Base-by-base conservation (phyloP, 176 grass and related monocot species). In the Areca catechu region DNA sequence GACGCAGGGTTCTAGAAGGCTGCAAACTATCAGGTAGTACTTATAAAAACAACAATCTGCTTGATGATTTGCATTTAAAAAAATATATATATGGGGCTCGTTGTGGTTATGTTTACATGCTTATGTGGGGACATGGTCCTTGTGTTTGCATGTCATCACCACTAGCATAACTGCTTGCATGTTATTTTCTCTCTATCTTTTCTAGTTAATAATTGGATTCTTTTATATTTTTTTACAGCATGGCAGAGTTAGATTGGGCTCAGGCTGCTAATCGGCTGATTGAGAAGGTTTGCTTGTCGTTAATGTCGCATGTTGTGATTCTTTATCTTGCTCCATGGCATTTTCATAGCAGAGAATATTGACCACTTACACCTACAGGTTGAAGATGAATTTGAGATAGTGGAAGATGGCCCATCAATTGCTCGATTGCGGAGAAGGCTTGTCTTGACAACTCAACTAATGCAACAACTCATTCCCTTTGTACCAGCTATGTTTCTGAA, bases 201-300 rank as follows among this genome's bases (percentile, higher is more conserved):
- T 29, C 43, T 61, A 47, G 30, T 50, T 66, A 28, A 12, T 43
- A 77, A 28, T 29, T 20, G 80, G 54, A 74, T 56, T 53, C 29
- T 34, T 50, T 74, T 29, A 77, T 78, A 43, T 52, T 43, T 43
- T 25, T 49, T 71, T 63, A 64, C 83, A 97, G 92, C 63, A 58
- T 75, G 24, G 71, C 19, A 3, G 92, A 91, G 61, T 60, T 85
- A 65, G 80, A 84, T 54, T 97, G 92, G 92, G 83, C 86, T 76
- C 85, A 77, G 60, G 73, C 83, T 82, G 71, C 80, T 62, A 88
- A 85, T 77, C 82, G 92, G 73, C 74, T 97, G 79, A 79, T 82
- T 24, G 87, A 97, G 72, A 97, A 97, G 92, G 91, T 96, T 61
- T 53, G 27, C 76, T 67, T 53, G 28, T n/a, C 19, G 55, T 71